Evolutionary conservation across 164 flowering plant species (phyloP), one percentile per base, ranked within the genome.

Genomic region (Stephania japonica): DNA sequence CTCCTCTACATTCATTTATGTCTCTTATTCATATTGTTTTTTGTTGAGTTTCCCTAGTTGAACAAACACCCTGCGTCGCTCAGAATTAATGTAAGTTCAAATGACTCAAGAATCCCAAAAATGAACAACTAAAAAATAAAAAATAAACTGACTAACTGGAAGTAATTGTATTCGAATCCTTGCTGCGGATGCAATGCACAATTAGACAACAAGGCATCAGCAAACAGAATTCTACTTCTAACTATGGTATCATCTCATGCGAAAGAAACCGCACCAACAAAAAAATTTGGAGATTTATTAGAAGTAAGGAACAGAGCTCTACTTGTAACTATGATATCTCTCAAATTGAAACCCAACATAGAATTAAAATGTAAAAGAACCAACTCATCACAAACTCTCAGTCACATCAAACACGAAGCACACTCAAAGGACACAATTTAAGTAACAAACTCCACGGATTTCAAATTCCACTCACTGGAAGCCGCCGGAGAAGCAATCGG

Each of bases 381-480:
- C 50, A 59, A 56, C 62, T 61, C 44, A 1, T 53, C 68, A 68
- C 25, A 9, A 16, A 53, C 6, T 10, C 38, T 32, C 14, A 75
- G 65, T 42, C 44, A 63, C 71, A 71, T 50, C 65, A 24, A 73
- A 70, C 67, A 67, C 25, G 12, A 44, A 73, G 69, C 63, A 49
- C 26, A 27, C 56, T 47, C 70, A 23, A 16, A 43, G 1, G 2
- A 41, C 50, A 8, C 19, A 56, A 13, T 62, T 59, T 19, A 49
- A 14, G 16, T 2, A 19, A 47, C 4, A 61, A 53, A 9, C 71
- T 16, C 12, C 47, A 50, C 50, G 56, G 72, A 67, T 42, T 38
- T 44, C 10, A 47, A 73, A 42, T 42, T 7, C 67, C 49, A 59
- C 7, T 43, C 1, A 69, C 42, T 26, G 16, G 32, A 62, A 53